Percentiles rank a stretch among this genome's conserved stretches.
Conservation (phyloP, 805 yeast genomes). For the Saccharomyces cerevisiae region DNA sequence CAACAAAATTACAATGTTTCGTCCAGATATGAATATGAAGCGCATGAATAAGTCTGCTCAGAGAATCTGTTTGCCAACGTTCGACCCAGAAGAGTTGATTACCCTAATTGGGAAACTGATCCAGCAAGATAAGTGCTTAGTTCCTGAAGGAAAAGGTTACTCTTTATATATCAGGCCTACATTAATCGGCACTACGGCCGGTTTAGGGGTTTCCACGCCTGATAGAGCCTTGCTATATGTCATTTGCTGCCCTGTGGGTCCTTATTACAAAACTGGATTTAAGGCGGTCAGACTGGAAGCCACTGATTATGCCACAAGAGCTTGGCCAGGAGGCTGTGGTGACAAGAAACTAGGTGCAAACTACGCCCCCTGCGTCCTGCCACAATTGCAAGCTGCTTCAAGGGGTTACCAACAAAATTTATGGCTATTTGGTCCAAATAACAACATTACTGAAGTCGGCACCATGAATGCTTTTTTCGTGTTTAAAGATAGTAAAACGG, state of each 20-base stretch:
- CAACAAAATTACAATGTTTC: conserved; percentile 69
- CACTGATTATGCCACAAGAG: conserved; percentile 90
- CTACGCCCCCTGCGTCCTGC: conserved; percentile 90
- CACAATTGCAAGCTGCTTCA: conserved; percentile 79
- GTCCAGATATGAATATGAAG: conserved; percentile 84
- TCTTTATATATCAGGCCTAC: conserved; percentile 91
- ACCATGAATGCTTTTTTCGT: conserved; percentile 92
- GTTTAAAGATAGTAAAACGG: conserved; percentile 59
- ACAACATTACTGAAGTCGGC: conserved; percentile 87
- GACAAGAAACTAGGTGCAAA: conserved; percentile 93
- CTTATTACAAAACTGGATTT: conserved; percentile 92
- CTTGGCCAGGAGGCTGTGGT: conserved; percentile 99
- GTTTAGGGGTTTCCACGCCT: conserved; percentile 80
- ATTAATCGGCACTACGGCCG: conserved; percentile 82
- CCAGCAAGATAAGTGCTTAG: conserved; percentile 60
- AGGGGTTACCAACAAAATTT: conserved; percentile 92
- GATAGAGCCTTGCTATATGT: conserved; percentile 72
- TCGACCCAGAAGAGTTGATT: conserved; percentile 67
- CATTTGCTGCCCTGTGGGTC: conserved; percentile 94
- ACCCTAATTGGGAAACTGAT: conserved; percentile 69
- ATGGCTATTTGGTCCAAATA: conserved; percentile 90
- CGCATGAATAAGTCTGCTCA: conserved; percentile 86
- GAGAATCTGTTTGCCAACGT: conserved; percentile 80
- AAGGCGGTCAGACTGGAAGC: conserved; percentile 91
- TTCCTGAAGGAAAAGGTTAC: conserved; percentile 80